Evolutionary conservation across 495 filamentous ascomycete species (phyloP).

Genomic region (Neurospora sp.): DNA sequence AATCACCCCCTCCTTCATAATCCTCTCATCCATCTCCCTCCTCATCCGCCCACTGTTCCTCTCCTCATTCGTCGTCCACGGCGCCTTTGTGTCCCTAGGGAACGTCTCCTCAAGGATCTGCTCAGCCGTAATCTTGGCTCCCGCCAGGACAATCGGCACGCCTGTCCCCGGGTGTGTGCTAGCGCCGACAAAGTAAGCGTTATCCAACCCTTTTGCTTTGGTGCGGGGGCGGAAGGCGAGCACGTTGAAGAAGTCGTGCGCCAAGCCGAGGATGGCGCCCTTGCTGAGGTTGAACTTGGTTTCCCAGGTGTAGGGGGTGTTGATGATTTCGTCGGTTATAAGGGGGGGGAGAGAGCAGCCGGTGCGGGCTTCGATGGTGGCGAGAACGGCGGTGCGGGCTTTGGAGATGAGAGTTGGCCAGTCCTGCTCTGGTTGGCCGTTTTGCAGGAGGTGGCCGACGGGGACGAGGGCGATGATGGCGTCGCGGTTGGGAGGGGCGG

Average conservation of each 20-base stretch:
- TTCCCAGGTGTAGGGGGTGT: slow-evolving; percentile 53
- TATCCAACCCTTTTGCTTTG: slow-evolving; percentile 35
- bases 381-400: slow-evolving; percentile 43
- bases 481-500: slow-evolving; percentile 53
- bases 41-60: neutral
- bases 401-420: slow-evolving; percentile 43
- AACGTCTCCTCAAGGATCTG: slow-evolving; percentile 41
- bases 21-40: neutral
- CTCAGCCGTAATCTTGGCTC: slow-evolving; percentile 49
- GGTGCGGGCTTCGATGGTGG: slow-evolving; percentile 46
- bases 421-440: slow-evolving; percentile 38
- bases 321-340: slow-evolving; percentile 49
- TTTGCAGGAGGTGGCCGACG: slow-evolving; percentile 47
- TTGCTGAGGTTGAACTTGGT: slow-evolving; percentile 57
- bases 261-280: slow-evolving; percentile 58
- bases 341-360: slow-evolving; percentile 30
- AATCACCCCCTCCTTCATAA: neutral
- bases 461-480: slow-evolving; percentile 56
- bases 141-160: slow-evolving; percentile 58
- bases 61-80: neutral
- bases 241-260: slow-evolving; percentile 63
- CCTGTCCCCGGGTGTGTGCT: slow-evolving; percentile 64
- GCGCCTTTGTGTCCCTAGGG: slow-evolving; percentile 27
- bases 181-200: slow-evolving; percentile 57
- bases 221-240: slow-evolving; percentile 53